Base-by-base conservation (phyloP, 768 basidiomycete species). In the Mycena haematopus region DNA sequence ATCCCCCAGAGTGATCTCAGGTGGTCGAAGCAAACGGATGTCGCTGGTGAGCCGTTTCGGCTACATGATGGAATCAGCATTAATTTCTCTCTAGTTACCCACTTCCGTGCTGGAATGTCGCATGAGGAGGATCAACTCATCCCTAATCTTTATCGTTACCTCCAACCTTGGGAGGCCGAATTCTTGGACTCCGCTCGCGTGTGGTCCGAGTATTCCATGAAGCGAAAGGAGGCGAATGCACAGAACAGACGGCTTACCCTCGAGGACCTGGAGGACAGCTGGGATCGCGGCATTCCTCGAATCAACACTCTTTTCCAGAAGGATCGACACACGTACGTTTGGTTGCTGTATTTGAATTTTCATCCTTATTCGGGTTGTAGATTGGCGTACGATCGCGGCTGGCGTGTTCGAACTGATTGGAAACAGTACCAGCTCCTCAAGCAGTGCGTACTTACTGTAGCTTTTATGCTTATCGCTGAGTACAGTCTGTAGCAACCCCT, bases 291-390 rank as follows among this genome's bases (percentile, higher is more conserved):
- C 78, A 97, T 98, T 73, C 96, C 96, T 56, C 89, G 97, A 69
- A 99, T 99, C 82, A 98, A 98, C 78, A 99, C 96, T 0, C 79
- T 99, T 49, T 99, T 98, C 91, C 96, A 99, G 80, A 97, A 96
- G 80, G 96, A 98, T 71, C 87, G 95, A 17, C 95, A 96, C 67
- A 97, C 95, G 82, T 91, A 70, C 70, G 86, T 78, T 56, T 31
- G 52, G 46, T 58, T 49, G 13, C 38, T 27, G 21, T 8, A 52
- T 56, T 42, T 27, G 2, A 5, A 3, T 22, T 21, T 0, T 56
- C 53, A 7, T 24, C 55, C 46, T 57, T 33, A 21, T 64, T 66
- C 31, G 56, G 38, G 58, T 24, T 60, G 58, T 69, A 92, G 90
- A 27, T 77, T 99, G 71, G 97, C 97, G 0, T 99, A 98, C 74